Base-by-base conservation (phyloP, 345 rosid genomes). In the Viola odorata region DNA sequence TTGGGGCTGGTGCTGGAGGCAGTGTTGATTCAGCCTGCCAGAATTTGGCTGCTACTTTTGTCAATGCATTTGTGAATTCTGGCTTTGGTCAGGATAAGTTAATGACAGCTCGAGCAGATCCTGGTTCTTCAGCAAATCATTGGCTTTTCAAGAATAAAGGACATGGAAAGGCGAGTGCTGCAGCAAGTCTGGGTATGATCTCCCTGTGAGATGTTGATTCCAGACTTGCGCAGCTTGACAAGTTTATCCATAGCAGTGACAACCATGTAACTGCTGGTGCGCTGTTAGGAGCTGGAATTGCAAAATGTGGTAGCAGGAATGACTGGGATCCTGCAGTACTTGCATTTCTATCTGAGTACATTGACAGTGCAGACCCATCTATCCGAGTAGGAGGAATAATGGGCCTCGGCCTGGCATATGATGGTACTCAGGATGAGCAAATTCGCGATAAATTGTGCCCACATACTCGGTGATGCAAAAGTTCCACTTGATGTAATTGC, bases 111-210 rank as follows among this genome's bases (percentile, higher is more conserved):
- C 86, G 77, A 59, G 72, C 96, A 61, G 97, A 94, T 72, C 54
- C 84, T 55, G 85, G 85, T 68, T 55, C 91, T 53, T 80, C 95
- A 12, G 91, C 82, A 69, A 84, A 23, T 23, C 32, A 78, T 68
- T 94, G 96, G 99, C 92, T 94, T 67, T 88, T 88, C 81, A 94
- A 90, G 77, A 94, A 94, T 64, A 94, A 88, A 74, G 99, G 88
- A 65, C 97, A 94, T 66, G 95, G 92, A 60, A 94, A 90, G 79
- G 79, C 83, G 67, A 94, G 97, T 78, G 97, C 96, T 62, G 89
- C 87, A 60, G 97, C 97, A 55, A 94, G 99, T 80, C 75, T 94
- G 96, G 99, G 99, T 53, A 88, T 87, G 97, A 89, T 90, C 77
- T 75, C 81, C 50, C 77, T 85, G 60, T 94, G 97, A 96, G 99